Conservation (phyloP, 306 rosid genomes). For the Neltuma alba region DNA sequence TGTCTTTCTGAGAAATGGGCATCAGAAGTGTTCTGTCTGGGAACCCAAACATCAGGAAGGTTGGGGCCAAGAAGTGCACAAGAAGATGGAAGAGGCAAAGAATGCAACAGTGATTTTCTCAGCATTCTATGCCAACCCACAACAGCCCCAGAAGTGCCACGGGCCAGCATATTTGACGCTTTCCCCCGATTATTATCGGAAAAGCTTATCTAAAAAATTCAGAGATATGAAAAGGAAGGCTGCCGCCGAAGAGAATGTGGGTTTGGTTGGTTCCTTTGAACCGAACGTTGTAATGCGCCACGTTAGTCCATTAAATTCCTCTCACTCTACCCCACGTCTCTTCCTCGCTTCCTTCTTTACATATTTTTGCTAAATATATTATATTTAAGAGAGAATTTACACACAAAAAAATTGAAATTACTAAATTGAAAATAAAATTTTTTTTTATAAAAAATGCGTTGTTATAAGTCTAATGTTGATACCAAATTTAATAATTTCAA, state of each 20-base stretch:
- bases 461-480: too few species aligned
- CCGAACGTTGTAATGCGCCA: too few species aligned
- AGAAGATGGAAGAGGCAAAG: conserved; percentile 28
- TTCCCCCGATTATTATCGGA: conserved; percentile 7
- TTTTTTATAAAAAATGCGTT: too few species aligned
- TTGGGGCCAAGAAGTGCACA: conserved; percentile 38
- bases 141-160: conserved; percentile 12
- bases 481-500: too few species aligned
- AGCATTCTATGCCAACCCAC: conserved; percentile 34
- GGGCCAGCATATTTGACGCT: conserved; percentile 35
- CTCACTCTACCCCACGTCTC: too few species aligned
- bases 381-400: too few species aligned
- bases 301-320: too few species aligned
- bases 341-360: too few species aligned
- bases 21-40: conserved; percentile 29
- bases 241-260: not conserved
- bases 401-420: too few species aligned
- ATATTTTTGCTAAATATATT: too few species aligned
- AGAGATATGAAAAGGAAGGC: conserved; percentile 1
- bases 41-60: conserved; percentile 41
- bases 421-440: too few species aligned
- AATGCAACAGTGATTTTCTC: conserved; percentile 28
- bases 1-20: conserved; percentile 26
- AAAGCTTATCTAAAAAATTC: not conserved
- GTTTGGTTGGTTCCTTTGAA: too few species aligned